phyloP scores from a whole-genome alignment of 805 yeast species.

The Barnettozyma californica region DNA sequence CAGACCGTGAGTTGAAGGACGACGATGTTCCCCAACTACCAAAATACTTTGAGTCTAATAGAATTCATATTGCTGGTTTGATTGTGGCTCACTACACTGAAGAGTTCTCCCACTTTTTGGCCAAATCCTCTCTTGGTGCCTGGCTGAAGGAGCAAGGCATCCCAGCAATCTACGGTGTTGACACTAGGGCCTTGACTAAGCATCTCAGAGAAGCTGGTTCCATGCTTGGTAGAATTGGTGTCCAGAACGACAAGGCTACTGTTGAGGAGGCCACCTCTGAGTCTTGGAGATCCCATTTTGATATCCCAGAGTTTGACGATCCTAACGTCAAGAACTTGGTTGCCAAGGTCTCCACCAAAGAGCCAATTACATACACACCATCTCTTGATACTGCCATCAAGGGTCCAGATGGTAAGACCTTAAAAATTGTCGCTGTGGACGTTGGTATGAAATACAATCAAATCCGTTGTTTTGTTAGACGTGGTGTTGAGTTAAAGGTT shows the following conservation, averaged over 20 bases:
- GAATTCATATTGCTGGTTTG: slow-evolving; percentile 93
- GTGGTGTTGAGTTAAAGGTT: slow-evolving; percentile 94
- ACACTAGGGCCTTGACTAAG: slow-evolving; percentile 92
- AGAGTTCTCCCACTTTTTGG: slow-evolving; percentile 89
- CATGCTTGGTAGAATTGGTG: slow-evolving; percentile 81
- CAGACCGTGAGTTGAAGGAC: slow-evolving; percentile 74
- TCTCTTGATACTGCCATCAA: slow-evolving; percentile 45
- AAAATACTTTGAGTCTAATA: slow-evolving; percentile 86
- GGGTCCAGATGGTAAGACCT: slow-evolving; percentile 67
- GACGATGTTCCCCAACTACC: slow-evolving; percentile 75
- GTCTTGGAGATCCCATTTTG: slow-evolving; percentile 60
- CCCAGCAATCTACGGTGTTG: slow-evolving; percentile 97
- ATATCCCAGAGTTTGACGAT: slow-evolving; percentile 83
- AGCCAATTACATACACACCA: slow-evolving; percentile 76
- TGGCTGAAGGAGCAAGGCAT: slow-evolving; percentile 91
- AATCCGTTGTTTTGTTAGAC: slow-evolving; percentile 89
- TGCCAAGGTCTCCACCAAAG: slow-evolving; percentile 76
- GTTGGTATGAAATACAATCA: slow-evolving; percentile 98
- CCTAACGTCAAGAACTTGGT: slow-evolving; percentile 91
- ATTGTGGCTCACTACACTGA: slow-evolving; percentile 97
- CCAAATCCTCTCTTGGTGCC: slow-evolving; percentile 83
- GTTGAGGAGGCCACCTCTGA: slow-evolving; percentile 28
- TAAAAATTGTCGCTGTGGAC: slow-evolving; percentile 86
- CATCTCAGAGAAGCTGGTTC: slow-evolving; percentile 90
- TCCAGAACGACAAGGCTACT: slow-evolving; percentile 42